phyloP scores from a whole-genome alignment of 2,329 filamentous ascomycete genomes.

The Fonsecaea pedrosoi region DNA sequence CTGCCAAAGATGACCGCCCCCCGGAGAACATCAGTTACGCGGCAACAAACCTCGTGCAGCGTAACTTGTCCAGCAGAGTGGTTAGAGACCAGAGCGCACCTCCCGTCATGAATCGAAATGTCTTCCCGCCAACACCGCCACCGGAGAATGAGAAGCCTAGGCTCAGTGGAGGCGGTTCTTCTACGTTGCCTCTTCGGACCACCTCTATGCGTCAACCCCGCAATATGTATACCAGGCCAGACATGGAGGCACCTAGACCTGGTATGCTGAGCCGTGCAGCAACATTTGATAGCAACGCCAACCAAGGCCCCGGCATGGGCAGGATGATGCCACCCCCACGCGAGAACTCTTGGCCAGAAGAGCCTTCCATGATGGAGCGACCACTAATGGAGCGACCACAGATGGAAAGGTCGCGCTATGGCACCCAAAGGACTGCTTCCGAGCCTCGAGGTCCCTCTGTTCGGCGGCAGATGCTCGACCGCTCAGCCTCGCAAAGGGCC shows the following conservation, averaged over 20 bases:
- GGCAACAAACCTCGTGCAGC: conserved; percentile 90
- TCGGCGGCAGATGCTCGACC: conserved; percentile 41
- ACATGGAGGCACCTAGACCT: conserved; percentile 29
- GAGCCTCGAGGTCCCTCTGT: conserved; percentile 55
- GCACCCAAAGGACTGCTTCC: conserved; percentile 58
- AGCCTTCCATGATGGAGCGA: conserved; percentile 24
- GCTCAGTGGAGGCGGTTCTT: conserved; percentile 29
- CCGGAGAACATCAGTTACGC: conserved; percentile 87
- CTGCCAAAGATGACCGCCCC: conserved; percentile 73
- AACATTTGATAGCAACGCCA: conserved; percentile 33
- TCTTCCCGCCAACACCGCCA: conserved; percentile 97
- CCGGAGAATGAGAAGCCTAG: conserved; percentile 77
- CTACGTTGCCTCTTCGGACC: conserved; percentile 53
- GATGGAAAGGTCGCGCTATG: conserved; percentile 46
- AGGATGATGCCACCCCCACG: conserved; percentile 42
- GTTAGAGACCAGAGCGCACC: conserved; percentile 83
- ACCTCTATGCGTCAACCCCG: conserved; percentile 55
- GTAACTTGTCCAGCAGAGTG: conserved; percentile 73
- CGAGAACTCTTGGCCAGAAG: conserved; percentile 40
- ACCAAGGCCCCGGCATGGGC: conserved; percentile 48
- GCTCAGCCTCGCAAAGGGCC: conserved; percentile 39
- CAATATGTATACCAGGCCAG: conserved; percentile 38
- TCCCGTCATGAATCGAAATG: conserved; percentile 71
- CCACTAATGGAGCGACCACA: conserved; percentile 31
- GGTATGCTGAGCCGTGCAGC: conserved; percentile 34